Evolutionary conservation across 257 asterid genomes (phyloP).

Genomic region (Jacaranda mimosifolia): DNA sequence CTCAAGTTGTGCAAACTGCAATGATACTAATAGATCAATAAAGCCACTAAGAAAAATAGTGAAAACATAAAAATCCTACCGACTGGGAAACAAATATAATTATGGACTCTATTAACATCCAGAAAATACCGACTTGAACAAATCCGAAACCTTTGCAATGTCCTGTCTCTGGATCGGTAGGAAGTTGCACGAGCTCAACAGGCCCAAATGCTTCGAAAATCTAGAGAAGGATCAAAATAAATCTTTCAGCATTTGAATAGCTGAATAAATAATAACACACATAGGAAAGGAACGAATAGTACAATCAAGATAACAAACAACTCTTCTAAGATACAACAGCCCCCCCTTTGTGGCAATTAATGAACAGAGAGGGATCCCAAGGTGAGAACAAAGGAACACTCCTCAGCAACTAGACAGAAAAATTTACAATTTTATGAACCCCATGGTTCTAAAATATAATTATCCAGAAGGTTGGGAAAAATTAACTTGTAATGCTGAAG

Average conservation of each 20-base stretch:
- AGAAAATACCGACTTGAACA: constrained; percentile 84
- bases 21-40: constrained; percentile 23
- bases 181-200: constrained; percentile 97
- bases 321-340: neutral
- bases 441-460: neutral
- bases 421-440: neutral
- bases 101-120: constrained; percentile 8
- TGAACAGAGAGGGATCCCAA: neutral
- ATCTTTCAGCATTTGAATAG: constrained; percentile 3
- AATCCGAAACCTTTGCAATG: constrained; percentile 99
- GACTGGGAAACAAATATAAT: constrained; percentile 12
- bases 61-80: neutral
- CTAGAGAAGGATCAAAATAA: constrained; percentile 45
- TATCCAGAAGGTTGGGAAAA: neutral
- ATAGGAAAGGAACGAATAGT: constrained; percentile 5
- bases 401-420: neutral
- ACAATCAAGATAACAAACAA: neutral
- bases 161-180: constrained; percentile 98
- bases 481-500: neutral
- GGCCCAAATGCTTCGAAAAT: constrained; percentile 99
- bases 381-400: too few relatives aligned
- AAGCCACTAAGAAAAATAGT: constrained; percentile 5
- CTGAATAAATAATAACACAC: neutral
- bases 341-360: neutral
- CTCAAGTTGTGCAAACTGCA: constrained; percentile 86